Base-by-base conservation (phyloP, 345 rosid species). In the Raphanus sativus region DNA sequence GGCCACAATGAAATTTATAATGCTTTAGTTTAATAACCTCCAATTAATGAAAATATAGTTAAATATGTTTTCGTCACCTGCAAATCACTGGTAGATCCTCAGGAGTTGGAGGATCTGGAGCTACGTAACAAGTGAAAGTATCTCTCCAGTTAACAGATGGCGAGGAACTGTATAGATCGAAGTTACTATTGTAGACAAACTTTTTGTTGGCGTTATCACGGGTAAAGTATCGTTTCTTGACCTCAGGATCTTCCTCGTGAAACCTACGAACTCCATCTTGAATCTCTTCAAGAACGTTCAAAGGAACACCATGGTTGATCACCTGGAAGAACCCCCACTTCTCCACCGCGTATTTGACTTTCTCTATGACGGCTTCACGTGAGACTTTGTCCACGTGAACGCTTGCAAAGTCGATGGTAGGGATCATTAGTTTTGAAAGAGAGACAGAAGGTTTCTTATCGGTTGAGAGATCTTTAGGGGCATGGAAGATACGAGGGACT, bases 141-240 rank as follows among this genome's bases (percentile, higher is more conserved):
- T 87, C 93, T 48, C 89, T 89, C 93, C 90, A 86, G 6, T 61
- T 77, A 30, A 77, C 78, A 4, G 86, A 80, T 0, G 82, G 68
- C 0, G 80, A 62, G 5, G 86, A 69, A 10, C 30, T 59, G 70
- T 80, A 78, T 12, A 86, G 71, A 73, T 86, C 87, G 6, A 87
- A 80, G 56, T 85, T 86, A 25, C 83, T 83, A 10, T 79, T 79
- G 52, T 75, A 85, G 1, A 40, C n/a, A 52, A 83, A 76, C 60
- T 69, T 81, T 38, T 55, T 76, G 1, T 1, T 40, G 65, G 11
- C 7, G 67, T 9, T 8, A 63, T 74, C 82, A 1, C 74, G 82
- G 0, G 70, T 34, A 29, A 50, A 74, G 13, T 48, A 74, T 29
- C 15, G 11, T 54, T 73, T 79, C 75, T 79, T 79, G 45, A 73